Base-by-base conservation (phyloP, 2,329 filamentous ascomycete genomes). In the Paraconiothyrium sp. region DNA sequence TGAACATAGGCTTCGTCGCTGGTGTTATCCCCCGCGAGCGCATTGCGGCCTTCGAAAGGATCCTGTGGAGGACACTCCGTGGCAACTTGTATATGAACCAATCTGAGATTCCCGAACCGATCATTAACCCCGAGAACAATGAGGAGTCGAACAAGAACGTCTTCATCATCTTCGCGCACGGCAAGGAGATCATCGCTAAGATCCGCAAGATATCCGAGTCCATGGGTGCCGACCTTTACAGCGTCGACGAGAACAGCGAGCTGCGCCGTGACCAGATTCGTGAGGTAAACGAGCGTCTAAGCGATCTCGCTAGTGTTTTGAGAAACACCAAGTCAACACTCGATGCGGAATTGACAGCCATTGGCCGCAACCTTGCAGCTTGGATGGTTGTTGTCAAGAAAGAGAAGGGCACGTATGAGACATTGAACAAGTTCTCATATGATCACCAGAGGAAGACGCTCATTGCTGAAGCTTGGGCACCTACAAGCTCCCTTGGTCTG, bases 31-130 rank as follows among this genome's bases (percentile, higher is more conserved):
- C 92, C 41, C 89, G 95, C 58, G 94, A 98, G 76, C 90, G 94
- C 54, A 94, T 99, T 63, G 94, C 90, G 14, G 92, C 94, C 30
- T 99, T 99, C 76, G 96, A 99, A 83, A 91, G 95, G 62, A 99
- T 99, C 70, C 85, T 99, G 55, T 99, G 95, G 95, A 89, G 95
- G 74, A 97, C 96, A 0, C 88, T 99, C 46, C 93, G 95, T 79
- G 95, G 95, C 73, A 99, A 99, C 80, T 84, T 99, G 66, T 99
- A 98, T 86, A 99, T 99, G 95, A 99, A 99, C 82, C 96, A 99
- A 84, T 94, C 94, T 44, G 95, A 99, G 84, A 99, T 99, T 65
- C 90, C 93, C 8, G 94, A 99, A 78, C 89, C 92, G 41, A 90
- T 99, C 70, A 86, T 97, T 77, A 92, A 99, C 79, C 94, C 95